Conservation (phyloP, 257 asterid species). For the Paraleonurus japonicus region DNA sequence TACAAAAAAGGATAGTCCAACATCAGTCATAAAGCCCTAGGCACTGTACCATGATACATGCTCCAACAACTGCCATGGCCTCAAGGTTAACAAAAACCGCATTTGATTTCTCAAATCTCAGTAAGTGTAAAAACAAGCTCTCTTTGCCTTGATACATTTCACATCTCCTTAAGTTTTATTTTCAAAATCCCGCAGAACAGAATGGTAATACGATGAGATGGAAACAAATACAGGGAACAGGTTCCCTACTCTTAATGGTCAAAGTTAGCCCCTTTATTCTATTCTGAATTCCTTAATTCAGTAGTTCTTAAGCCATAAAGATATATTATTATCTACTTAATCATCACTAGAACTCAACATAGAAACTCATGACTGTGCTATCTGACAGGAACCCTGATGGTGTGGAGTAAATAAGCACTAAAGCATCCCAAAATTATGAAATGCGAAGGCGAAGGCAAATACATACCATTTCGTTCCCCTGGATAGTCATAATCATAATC, state of each 20-base stretch:
- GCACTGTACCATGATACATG: background rate
- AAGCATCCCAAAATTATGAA: background rate
- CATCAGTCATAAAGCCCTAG: conserved; percentile 9
- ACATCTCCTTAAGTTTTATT: background rate
- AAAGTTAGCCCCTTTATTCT: background rate
- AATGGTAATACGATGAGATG: background rate
- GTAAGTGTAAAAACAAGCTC: background rate
- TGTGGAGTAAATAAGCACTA: background rate
- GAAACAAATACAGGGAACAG: background rate
- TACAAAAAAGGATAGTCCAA: background rate
- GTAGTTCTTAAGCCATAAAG: conserved; percentile 5
- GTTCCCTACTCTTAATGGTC: background rate
- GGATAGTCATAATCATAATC: conserved; percentile 38
- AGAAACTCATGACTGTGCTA: background rate
- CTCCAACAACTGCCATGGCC: background rate
- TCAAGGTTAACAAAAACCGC: background rate
- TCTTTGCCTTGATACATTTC: background rate
- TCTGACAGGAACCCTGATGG: background rate
- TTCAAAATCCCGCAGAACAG: background rate
- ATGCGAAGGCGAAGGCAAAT: conserved; percentile 13
- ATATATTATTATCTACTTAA: background rate
- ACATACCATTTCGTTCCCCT: conserved; percentile 55
- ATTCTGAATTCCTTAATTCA: too few relatives aligned
- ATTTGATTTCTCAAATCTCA: conserved; percentile 4
- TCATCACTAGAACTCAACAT: background rate